These are phyloP conservation scores for Microdochium paspali DNA, from an alignment of 2,329 filamentous ascomycete species.

Conservation along the genomic window DNA sequence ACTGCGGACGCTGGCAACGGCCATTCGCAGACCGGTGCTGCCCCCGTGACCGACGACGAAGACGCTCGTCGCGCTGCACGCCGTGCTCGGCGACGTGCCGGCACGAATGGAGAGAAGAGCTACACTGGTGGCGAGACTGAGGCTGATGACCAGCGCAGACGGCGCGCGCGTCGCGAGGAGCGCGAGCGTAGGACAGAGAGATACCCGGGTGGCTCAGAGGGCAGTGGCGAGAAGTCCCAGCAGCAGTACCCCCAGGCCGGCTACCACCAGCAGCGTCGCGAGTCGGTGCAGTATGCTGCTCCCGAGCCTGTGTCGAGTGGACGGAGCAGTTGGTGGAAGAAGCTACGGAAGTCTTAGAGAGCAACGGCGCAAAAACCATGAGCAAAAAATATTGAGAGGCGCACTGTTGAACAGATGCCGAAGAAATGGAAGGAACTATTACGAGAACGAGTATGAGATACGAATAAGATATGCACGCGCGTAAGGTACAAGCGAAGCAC, in stretches of 20 bases:
- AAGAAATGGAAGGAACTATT: too few species aligned
- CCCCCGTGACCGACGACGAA: constrained; percentile 31
- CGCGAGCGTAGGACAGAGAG: constrained; percentile 21
- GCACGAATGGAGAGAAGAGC: constrained; percentile 28
- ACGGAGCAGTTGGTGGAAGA: constrained; percentile 50
- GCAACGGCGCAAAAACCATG: too few species aligned
- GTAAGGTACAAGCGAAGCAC: too few species aligned
- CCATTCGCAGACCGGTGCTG: constrained; percentile 18
- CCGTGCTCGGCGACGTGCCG: constrained; percentile 32
- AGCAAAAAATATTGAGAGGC: too few species aligned
- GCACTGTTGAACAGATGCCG: too few species aligned
- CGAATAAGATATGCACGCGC: too few species aligned
- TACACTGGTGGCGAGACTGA: constrained; percentile 31
- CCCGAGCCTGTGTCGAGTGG: constrained; percentile 8
- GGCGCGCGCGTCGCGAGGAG: constrained; percentile 34
- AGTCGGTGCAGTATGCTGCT: constrained; percentile 33
- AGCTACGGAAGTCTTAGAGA: constrained; percentile 20
- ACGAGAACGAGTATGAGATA: too few species aligned
- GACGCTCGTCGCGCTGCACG: constrained; percentile 39
- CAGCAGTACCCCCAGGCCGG: background rate
- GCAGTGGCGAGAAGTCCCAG: constrained; percentile 21
- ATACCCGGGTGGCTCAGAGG: constrained; percentile 21
- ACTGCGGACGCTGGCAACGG: constrained; percentile 24
- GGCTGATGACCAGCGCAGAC: constrained; percentile 31
- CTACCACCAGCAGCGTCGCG: constrained; percentile 12